phyloP scores from a whole-genome alignment of 768 basidiomycete species.

The Boletales sp. region DNA sequence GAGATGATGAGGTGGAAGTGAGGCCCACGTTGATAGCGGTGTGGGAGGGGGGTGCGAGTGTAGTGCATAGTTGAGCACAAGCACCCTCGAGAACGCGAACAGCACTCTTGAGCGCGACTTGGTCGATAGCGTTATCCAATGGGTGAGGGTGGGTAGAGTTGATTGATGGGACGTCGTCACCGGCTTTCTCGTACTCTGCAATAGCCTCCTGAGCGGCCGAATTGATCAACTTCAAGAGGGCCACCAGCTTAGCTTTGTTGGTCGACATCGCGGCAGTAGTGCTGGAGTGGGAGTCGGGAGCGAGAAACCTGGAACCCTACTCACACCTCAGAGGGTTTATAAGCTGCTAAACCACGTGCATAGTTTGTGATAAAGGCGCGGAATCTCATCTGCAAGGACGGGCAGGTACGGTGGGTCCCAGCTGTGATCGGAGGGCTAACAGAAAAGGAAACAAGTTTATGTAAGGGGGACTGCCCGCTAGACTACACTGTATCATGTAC shows the following conservation, averaged over 20 bases:
- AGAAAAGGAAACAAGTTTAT: no score
- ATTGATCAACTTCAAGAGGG: slow-evolving; percentile 30
- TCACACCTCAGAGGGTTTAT: no score
- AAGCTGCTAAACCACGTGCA: no score
- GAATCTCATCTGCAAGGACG: no score
- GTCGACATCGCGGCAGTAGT: slow-evolving; percentile 10
- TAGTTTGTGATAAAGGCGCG: no score
- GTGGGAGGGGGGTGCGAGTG: slow-evolving; percentile 34
- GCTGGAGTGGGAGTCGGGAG: no score
- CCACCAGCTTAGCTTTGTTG: slow-evolving; percentile 21
- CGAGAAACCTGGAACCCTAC: no score
- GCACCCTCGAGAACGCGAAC: slow-evolving; percentile 34
- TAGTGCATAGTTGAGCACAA: slow-evolving; percentile 33
- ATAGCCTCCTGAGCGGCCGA: slow-evolving; percentile 31
- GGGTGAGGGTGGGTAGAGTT: slow-evolving; percentile 33
- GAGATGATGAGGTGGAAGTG: neutral
- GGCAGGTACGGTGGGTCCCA: no score
- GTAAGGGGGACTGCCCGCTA: no score
- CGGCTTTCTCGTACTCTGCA: slow-evolving; percentile 29
- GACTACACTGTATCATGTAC: no score
- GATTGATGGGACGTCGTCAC: slow-evolving; percentile 30
- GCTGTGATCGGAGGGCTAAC: no score
- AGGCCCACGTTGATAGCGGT: slow-evolving; percentile 30
- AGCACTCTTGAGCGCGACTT: slow-evolving; percentile 19
- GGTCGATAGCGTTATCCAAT: slow-evolving; percentile 29